phyloP scores from a whole-genome alignment of 2,329 filamentous ascomycete genomes.

The Rasamsonia emersonii region DNA sequence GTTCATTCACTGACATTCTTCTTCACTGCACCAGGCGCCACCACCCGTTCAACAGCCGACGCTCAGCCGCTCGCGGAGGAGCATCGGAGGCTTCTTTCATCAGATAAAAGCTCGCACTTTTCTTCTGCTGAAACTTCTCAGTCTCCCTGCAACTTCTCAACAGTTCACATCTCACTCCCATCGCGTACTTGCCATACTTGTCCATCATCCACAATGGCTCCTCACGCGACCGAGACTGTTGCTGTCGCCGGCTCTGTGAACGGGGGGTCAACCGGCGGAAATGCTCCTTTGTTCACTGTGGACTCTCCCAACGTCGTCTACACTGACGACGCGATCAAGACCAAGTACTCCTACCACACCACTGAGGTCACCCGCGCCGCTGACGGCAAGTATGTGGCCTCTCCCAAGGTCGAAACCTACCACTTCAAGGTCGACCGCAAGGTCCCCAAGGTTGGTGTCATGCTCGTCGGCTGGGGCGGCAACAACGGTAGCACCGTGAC shows the following conservation, averaged over 20 bases:
- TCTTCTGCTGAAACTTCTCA: no score
- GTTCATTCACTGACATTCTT: slow-evolving; percentile 8
- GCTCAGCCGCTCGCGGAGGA: slow-evolving; percentile 79
- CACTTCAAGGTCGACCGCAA: slow-evolving; percentile 97
- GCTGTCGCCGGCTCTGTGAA: slow-evolving; percentile 45
- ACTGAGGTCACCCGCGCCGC: slow-evolving; percentile 66
- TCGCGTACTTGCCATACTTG: slow-evolving; percentile 13
- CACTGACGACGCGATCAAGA: slow-evolving; percentile 77
- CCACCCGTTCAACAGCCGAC: slow-evolving; percentile 95
- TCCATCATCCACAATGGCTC: slow-evolving; percentile 63
- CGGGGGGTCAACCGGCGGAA: slow-evolving; percentile 38
- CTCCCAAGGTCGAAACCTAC: slow-evolving; percentile 81
- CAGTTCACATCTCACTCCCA: no score
- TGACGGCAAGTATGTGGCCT: slow-evolving; percentile 71
- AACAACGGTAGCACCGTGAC: slow-evolving; percentile 98
- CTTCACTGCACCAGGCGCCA: slow-evolving; percentile 56
- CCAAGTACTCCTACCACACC: slow-evolving; percentile 94
- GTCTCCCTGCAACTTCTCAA: slow-evolving; percentile 43
- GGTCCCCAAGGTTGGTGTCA: slow-evolving; percentile 87
- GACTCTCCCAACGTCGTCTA: slow-evolving; percentile 89
- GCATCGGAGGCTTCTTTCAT: slow-evolving; percentile 53
- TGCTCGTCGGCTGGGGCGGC: slow-evolving; percentile 95
- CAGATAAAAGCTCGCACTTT: slow-evolving; percentile 35
- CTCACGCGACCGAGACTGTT: slow-evolving; percentile 66
- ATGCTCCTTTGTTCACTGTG: slow-evolving; percentile 65